These are phyloP conservation scores for Linanthus parryae DNA, from an alignment of 148 eudicot species.

Conservation along the genomic window DNA sequence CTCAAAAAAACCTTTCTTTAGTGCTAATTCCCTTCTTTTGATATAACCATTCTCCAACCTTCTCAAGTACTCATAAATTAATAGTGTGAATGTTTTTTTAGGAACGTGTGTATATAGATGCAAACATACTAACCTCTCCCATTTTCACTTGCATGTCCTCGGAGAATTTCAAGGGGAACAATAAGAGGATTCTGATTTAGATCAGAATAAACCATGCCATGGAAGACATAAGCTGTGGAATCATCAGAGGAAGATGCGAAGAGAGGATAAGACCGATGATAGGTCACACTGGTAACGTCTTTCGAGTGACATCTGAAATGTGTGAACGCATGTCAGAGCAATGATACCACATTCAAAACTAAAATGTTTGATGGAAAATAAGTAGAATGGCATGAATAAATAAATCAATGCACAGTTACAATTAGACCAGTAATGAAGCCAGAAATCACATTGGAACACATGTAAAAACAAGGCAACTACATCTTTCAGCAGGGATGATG, in stretches of 20 bases:
- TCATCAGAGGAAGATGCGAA: constrained; percentile 93
- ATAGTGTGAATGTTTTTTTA: too few relatives aligned
- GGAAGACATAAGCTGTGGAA: constrained; percentile 77
- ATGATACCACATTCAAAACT: neutral
- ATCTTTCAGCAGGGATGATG: too few relatives aligned
- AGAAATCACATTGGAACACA: too few relatives aligned
- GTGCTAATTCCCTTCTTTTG: too few relatives aligned
- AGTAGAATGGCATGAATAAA: neutral
- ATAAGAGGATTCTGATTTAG: constrained; percentile 81
- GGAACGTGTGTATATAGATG: too few relatives aligned
- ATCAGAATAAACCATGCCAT: constrained; percentile 98
- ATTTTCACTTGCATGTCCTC: constrained; percentile 61
- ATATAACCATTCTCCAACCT: too few relatives aligned
- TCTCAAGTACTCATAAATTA: too few relatives aligned
- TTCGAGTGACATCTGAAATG: constrained; percentile 63
- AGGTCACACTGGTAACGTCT: constrained; percentile 75
- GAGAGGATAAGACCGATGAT: constrained; percentile 83
- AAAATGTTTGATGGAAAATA: neutral
- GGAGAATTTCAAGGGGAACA: constrained; percentile 72
- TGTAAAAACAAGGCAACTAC: too few relatives aligned
- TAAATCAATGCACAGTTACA: neutral
- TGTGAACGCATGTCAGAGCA: constrained; percentile 11
- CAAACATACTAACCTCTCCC: constrained; percentile 78
- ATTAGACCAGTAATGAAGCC: too few relatives aligned
- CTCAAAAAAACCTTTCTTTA: too few relatives aligned